Conservation (phyloP, 1,284 basidiomycete genomes). For the Porodaedalea pini region DNA sequence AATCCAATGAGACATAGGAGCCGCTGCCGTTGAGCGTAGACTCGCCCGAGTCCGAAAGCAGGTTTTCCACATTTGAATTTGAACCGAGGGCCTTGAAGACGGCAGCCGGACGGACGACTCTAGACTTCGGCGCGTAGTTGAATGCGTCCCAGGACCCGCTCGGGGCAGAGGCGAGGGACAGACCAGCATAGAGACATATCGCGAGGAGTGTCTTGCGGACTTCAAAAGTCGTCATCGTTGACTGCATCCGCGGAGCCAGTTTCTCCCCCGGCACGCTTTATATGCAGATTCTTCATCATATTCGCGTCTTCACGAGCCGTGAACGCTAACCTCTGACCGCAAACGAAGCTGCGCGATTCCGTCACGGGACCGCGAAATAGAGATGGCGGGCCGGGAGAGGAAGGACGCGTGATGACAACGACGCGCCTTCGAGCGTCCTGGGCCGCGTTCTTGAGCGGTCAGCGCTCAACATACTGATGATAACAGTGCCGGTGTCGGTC, state of each 20-base stretch:
- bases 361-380: slow-evolving; percentile 6
- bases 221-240: background rate
- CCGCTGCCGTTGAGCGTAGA: slow-evolving; percentile 34
- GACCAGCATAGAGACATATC: background rate
- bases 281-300: background rate
- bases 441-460: too few species aligned
- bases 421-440: background rate
- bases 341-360: background rate
- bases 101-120: slow-evolving; percentile 37
- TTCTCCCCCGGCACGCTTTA: background rate
- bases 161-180: slow-evolving; percentile 30
- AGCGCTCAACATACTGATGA: too few species aligned
- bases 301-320: background rate
- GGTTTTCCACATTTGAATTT: slow-evolving; percentile 28
- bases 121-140: slow-evolving; percentile 41
- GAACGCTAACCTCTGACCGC: background rate
- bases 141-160: slow-evolving; percentile 44
- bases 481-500: too few species aligned
- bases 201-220: background rate
- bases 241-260: background rate
- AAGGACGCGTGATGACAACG: background rate
- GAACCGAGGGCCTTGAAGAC: slow-evolving; percentile 35
- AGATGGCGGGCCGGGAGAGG: background rate
- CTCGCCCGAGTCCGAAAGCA: slow-evolving; percentile 32
- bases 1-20: slow-evolving; percentile 43